Percentiles rank a stretch among this genome's conserved stretches.
Conservation (phyloP, 2,329 filamentous ascomycete genomes). For the Fusarium phyllophilum region DNA sequence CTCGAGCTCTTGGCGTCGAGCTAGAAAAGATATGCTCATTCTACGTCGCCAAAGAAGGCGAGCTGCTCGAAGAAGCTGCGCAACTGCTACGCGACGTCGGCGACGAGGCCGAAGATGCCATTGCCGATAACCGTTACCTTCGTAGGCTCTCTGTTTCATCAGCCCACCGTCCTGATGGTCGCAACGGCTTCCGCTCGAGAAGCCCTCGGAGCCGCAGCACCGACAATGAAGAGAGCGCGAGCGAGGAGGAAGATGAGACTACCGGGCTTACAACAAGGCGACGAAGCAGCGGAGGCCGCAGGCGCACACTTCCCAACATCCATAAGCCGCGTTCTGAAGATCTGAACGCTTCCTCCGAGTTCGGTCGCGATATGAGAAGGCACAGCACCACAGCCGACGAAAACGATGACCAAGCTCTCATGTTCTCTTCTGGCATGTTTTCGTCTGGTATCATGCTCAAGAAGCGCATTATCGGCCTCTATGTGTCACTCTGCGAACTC, state of each 20-base stretch:
- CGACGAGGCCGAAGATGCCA: slow-evolving; percentile 69
- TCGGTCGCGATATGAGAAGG: slow-evolving; percentile 61
- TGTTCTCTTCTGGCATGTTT: slow-evolving; percentile 69
- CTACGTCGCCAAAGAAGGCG: slow-evolving; percentile 87
- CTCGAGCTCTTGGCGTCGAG: slow-evolving; percentile 83
- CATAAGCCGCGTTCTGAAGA: slow-evolving; percentile 58
- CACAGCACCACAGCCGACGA: slow-evolving; percentile 79
- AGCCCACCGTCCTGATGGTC: slow-evolving; percentile 15
- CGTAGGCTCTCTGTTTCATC: slow-evolving; percentile 46
- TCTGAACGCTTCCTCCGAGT: slow-evolving; percentile 70
- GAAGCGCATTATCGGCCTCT: slow-evolving; percentile 87
- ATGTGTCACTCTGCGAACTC: slow-evolving; percentile 92
- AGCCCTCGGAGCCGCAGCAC: slow-evolving; percentile 58
- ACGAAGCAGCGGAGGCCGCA: slow-evolving; percentile 53
- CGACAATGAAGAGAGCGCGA: slow-evolving; percentile 72
- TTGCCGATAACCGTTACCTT: slow-evolving; percentile 53
- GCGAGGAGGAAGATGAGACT: slow-evolving; percentile 70
- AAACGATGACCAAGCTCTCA: slow-evolving; percentile 78
- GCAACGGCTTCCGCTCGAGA: slow-evolving; percentile 38
- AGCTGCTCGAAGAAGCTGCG: slow-evolving; percentile 84
- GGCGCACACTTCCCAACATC: slow-evolving; percentile 52
- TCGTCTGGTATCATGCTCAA: slow-evolving; percentile 85
- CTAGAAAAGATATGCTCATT: slow-evolving; percentile 95
- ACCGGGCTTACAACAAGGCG: slow-evolving; percentile 63
- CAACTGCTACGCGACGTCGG: slow-evolving; percentile 80